Evolutionary conservation across 805 yeast genomes (phyloP).

Genomic region (Millerozyma miso): DNA sequence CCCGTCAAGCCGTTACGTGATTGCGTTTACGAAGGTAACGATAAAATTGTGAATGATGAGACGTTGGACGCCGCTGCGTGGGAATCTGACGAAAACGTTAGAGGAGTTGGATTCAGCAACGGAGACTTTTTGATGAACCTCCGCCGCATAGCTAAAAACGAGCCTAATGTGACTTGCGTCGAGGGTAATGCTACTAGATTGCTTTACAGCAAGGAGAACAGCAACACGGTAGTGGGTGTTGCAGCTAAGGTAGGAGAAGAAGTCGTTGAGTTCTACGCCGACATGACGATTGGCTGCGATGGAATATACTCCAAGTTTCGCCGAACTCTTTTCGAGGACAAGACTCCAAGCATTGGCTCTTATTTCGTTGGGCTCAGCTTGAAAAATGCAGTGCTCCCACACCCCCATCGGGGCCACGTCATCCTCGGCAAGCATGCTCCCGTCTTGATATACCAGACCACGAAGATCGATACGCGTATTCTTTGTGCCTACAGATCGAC

Average conservation of each 20-base stretch:
- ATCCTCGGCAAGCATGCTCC: slow-evolving; percentile 85
- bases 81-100: slow-evolving; percentile 53
- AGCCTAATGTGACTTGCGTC: slow-evolving; percentile 69
- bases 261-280: slow-evolving; percentile 46
- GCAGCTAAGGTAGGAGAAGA: slow-evolving; percentile 47
- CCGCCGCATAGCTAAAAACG: slow-evolving; percentile 62
- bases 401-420: slow-evolving; percentile 81
- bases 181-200: slow-evolving; percentile 81
- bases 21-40: slow-evolving; percentile 57
- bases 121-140: slow-evolving; percentile 81
- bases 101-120: slow-evolving; percentile 90
- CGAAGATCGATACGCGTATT: slow-evolving; percentile 78
- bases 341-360: slow-evolving; percentile 67
- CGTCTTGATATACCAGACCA: slow-evolving; percentile 80
- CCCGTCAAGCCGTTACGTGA: slow-evolving; percentile 48
- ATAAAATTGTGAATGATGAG: slow-evolving; percentile 44
- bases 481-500: slow-evolving; percentile 79
- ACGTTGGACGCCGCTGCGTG: slow-evolving; percentile 48
- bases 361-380: slow-evolving; percentile 84
- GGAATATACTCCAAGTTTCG: slow-evolving; percentile 94
- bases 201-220: slow-evolving; percentile 47
- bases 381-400: slow-evolving; percentile 70
- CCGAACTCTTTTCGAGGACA: slow-evolving; percentile 57
- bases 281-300: slow-evolving; percentile 77
- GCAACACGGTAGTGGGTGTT: slow-evolving; percentile 68